Evolutionary conservation across 495 filamentous ascomycete species (phyloP).

Genomic region (Cercophora newfieldiana): DNA sequence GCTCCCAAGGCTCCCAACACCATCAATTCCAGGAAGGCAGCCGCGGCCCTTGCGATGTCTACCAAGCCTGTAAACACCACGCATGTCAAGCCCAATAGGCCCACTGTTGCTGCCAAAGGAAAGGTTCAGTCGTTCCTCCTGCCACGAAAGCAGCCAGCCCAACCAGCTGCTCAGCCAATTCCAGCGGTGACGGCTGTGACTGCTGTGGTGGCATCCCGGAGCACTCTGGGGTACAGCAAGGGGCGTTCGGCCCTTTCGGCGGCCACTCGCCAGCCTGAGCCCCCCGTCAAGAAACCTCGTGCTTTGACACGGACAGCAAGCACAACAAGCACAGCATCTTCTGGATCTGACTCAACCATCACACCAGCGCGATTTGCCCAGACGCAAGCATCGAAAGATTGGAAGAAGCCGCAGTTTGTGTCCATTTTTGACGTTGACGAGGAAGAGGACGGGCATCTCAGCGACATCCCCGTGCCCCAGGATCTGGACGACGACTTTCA

Average conservation of each 20-base stretch:
- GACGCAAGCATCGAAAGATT: conserved; percentile 29
- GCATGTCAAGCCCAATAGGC: conserved; percentile 23
- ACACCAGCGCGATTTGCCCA: conserved; percentile 48
- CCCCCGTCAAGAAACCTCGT: conserved; percentile 15
- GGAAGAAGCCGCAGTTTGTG: conserved; percentile 42
- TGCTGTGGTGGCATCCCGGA: conserved; percentile 66
- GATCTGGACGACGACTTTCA: conserved; percentile 44
- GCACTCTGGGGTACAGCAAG: conserved; percentile 78
- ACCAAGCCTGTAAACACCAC: conserved; percentile 35
- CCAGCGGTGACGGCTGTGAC: conserved; percentile 51
- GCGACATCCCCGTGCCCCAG: conserved; percentile 19
- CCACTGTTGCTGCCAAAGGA: conserved; percentile 32
- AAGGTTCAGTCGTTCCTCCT: conserved; percentile 39
- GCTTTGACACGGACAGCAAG: conserved; percentile 36
- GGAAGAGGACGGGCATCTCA: conserved; percentile 34
- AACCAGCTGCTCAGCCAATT: conserved; percentile 41
- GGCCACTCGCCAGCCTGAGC: conserved; percentile 13
- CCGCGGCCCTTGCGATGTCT: conserved; percentile 43
- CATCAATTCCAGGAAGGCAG: conserved; percentile 40
- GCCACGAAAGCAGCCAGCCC: conserved; percentile 43
- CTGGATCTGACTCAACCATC: conserved; percentile 50
- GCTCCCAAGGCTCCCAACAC: conserved; percentile 41
- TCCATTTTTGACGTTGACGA: conserved; percentile 47
- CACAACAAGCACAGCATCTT: conserved; percentile 43
- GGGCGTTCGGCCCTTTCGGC: conserved; percentile 62